Base-by-base conservation (phyloP, 257 asterid species). In the Penstemon newberryi region DNA sequence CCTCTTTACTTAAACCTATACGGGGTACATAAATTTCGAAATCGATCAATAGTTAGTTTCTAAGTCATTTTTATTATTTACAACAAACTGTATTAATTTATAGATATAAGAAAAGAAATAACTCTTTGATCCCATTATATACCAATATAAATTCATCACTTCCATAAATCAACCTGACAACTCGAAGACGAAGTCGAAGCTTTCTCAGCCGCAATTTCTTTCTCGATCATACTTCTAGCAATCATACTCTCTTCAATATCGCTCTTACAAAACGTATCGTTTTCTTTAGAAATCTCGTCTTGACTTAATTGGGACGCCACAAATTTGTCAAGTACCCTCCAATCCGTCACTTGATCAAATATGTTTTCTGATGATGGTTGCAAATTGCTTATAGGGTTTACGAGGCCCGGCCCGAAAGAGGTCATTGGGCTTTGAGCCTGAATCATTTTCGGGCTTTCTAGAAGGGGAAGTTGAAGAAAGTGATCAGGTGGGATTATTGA, bases 241-340 rank as follows among this genome's bases (percentile, higher is more conserved):
- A 25, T 25, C 33, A 25, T 1, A 25, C 2, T 25, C 33, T 25
- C 33, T 25, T 25, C 33, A 25, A 25, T 25, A 25, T 70, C 81
- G 12, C 61, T 65, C 8, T 15, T 51, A 12, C 59, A 71, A 41
- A 84, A 78, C 0, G 75, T 49, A 5, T 75, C 80, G 19, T 74
- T 74, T 59, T 75, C 87, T 60, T 82, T 81, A 4, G 81, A 68
- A 15, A 57, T 69, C 43, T 83, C 87, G 36, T 81, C 95, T 7
- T 91, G 97, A 70, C 95, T 91, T 60, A 91, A 91, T 39, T 89
- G 96, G 9, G 96, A 88, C 0, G 97, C 97, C 43, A 91, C 97
- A 51, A 91, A 91, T 65, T 84, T 91, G 70, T 91, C 95, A 12
- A 91, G 91, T 1, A 83, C 93, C 65, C 97, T 76, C 97, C 97